phyloP scores from a whole-genome alignment of 805 yeast genomes.

The Sungouiella blattae region DNA sequence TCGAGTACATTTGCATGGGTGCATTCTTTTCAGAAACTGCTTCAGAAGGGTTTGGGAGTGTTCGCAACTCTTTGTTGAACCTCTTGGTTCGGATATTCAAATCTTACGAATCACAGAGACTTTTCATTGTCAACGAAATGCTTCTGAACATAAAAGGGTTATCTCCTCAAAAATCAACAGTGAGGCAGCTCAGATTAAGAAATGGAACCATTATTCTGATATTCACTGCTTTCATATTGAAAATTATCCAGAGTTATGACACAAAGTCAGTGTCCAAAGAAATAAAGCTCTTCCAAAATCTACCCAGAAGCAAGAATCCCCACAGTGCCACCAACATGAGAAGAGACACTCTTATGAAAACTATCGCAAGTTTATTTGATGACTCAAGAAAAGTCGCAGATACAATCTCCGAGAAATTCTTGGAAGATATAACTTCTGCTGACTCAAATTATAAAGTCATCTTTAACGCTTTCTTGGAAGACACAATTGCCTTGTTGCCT shows the following conservation, averaged over 20 bases:
- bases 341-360: conserved; percentile 5
- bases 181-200: conserved; percentile 42
- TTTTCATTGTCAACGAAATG: conserved; percentile 59
- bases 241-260: conserved; percentile 37
- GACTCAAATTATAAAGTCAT: conserved; percentile 7
- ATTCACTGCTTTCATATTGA: conserved; percentile 43
- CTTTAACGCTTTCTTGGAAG: conserved; percentile 43
- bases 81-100: conserved; percentile 37
- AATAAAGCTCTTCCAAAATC: background rate
- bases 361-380: background rate
- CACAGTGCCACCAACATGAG: conserved; percentile 5
- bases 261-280: conserved; percentile 3
- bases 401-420: conserved; percentile 7
- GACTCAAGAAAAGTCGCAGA: conserved; percentile 2
- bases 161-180: conserved; percentile 40
- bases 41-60: conserved; percentile 18
- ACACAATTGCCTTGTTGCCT: conserved; percentile 46
- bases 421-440: conserved; percentile 3
- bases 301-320: conserved; percentile 7
- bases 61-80: conserved; percentile 26
- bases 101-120: conserved; percentile 48
- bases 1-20: conserved; percentile 50
- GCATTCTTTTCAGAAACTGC: conserved; percentile 38
- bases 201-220: conserved; percentile 49
- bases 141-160: conserved; percentile 48